phyloP scores from a whole-genome alignment of 306 rosid genomes.

The Trichosanthes cucumerina region DNA sequence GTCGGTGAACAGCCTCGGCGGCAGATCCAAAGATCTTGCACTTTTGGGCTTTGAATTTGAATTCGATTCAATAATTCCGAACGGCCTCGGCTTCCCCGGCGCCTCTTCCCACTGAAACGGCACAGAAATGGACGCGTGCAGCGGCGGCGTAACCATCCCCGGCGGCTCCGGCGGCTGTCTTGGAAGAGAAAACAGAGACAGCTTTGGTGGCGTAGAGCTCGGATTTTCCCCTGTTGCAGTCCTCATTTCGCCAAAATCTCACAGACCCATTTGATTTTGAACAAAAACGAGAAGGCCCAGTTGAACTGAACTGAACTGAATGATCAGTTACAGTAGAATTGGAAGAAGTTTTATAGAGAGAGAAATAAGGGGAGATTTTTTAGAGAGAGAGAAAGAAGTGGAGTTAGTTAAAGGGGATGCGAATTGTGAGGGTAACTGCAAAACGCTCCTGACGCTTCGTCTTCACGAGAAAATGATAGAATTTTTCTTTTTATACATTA shows the following conservation, averaged over 20 bases:
- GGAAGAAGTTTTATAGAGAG: slow-evolving; percentile 4
- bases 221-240: slow-evolving; percentile 4
- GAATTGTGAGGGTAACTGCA: slow-evolving; percentile 27
- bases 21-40: slow-evolving; percentile 53
- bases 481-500: neutral
- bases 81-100: slow-evolving; percentile 79
- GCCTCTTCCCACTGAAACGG: slow-evolving; percentile 96
- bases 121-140: slow-evolving; percentile 36
- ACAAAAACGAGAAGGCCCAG: neutral
- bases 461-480: slow-evolving; percentile 54
- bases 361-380: slow-evolving; percentile 16
- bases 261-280: neutral
- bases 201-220: slow-evolving; percentile 23
- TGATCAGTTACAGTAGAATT: slow-evolving; percentile 20
- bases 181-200: slow-evolving; percentile 38
- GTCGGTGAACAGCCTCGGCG: slow-evolving; percentile 62
- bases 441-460: slow-evolving; percentile 68
- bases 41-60: slow-evolving; percentile 19
- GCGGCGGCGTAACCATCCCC: slow-evolving; percentile 41
- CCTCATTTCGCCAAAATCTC: slow-evolving; percentile 13
- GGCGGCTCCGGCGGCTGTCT: slow-evolving; percentile 23
- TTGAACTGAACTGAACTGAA: neutral
- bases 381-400: slow-evolving; percentile 21
- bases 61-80: slow-evolving; percentile 16
- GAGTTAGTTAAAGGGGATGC: slow-evolving; percentile 19